A percentile compares a stretch with the other conserved stretches of the same genome.
Conservation (phyloP, 345 rosid species). For the Salix exigua region DNA sequence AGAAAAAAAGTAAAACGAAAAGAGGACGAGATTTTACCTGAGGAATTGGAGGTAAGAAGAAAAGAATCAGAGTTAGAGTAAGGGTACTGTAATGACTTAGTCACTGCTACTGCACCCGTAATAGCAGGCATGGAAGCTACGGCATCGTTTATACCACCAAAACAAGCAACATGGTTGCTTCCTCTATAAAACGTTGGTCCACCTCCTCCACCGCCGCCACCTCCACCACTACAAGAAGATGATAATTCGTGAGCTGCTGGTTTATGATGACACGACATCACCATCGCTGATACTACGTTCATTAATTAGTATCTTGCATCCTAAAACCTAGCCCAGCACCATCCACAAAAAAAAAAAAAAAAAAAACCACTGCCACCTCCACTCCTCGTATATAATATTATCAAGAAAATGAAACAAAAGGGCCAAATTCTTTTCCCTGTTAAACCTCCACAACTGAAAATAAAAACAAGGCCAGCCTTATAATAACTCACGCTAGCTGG, state of each 20-base stretch:
- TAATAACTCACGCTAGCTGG: conserved; percentile 11
- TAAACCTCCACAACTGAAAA: not conserved
- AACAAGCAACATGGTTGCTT: conserved; percentile 38
- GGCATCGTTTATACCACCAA: conserved; percentile 42
- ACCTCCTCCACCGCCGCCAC: conserved; percentile 22
- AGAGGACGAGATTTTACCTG: conserved; percentile 40
- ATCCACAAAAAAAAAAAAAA: conserved; percentile 21
- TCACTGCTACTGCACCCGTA: conserved; percentile 13
- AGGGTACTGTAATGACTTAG: conserved; percentile 27
- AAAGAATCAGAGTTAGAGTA: conserved; percentile 14
- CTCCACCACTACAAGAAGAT: conserved; percentile 12
- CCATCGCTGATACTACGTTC: conserved; percentile 16
- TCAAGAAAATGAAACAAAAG: not conserved
- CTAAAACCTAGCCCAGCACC: conserved; percentile 47
- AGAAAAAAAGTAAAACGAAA: not conserved
- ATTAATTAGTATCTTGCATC: conserved; percentile 28
- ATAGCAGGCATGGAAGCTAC: conserved; percentile 21
- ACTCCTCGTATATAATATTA: conserved; percentile 17
- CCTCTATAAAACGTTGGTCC: conserved; percentile 41
- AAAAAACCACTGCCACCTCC: conserved; percentile 17
- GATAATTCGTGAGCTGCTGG: conserved; percentile 9
- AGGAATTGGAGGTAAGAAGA: conserved; percentile 19
- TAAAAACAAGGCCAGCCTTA: conserved; percentile 10
- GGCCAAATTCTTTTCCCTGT: not conserved
- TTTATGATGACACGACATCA: conserved; percentile 26